Percentiles rank a stretch among this genome's conserved stretches.
Evolutionary conservation across 2,329 filamentous ascomycete genomes (phyloP).

Genomic region (Penicillium hesseltinei): DNA sequence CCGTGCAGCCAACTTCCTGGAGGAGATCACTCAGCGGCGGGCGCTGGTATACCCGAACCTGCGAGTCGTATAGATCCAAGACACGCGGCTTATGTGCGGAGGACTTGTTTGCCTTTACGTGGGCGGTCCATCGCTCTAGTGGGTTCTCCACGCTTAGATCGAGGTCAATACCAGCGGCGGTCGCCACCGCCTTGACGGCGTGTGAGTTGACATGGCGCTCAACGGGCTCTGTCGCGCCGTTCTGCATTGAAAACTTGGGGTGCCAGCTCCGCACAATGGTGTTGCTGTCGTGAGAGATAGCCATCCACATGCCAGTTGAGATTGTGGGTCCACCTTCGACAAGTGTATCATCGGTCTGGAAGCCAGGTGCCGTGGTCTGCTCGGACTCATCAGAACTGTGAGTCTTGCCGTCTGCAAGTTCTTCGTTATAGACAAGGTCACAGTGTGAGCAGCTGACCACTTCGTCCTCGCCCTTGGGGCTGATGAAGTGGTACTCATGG

Average conservation of each 20-base stretch:
- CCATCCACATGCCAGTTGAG: conserved; percentile 42
- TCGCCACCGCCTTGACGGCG: conserved; percentile 59
- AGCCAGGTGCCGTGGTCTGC: conserved; percentile 17
- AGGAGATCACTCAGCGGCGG: conserved; percentile 41
- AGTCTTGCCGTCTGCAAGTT: conserved; percentile 61
- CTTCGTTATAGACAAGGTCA: conserved; percentile 78
- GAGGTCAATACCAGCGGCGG: conserved; percentile 59
- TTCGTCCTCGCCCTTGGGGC: conserved; percentile 77
- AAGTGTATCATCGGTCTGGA: conserved; percentile 23
- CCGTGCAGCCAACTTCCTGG: conserved; percentile 25
- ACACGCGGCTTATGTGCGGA: conserved; percentile 33
- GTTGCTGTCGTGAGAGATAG: conserved; percentile 56
- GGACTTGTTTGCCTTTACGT: conserved; percentile 28
- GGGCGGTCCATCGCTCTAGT: conserved; percentile 52
- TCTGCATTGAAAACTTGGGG: conserved; percentile 46
- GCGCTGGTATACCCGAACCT: conserved; percentile 40
- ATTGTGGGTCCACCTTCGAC: conserved; percentile 29
- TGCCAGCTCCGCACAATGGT: conserved; percentile 71
- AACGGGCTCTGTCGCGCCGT: conserved; percentile 30
- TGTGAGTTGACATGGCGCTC: conserved; percentile 54
- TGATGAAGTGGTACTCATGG: conserved; percentile 90
- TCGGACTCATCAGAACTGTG: conserved; percentile 14
- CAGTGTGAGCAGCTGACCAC: conserved; percentile 74
- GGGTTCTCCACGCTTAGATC: conserved; percentile 68
- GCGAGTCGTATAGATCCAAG: conserved; percentile 43